These are phyloP conservation scores for Thalassia testudinum DNA, from an alignment of 116 monocot genomes.

Conservation along the genomic window DNA sequence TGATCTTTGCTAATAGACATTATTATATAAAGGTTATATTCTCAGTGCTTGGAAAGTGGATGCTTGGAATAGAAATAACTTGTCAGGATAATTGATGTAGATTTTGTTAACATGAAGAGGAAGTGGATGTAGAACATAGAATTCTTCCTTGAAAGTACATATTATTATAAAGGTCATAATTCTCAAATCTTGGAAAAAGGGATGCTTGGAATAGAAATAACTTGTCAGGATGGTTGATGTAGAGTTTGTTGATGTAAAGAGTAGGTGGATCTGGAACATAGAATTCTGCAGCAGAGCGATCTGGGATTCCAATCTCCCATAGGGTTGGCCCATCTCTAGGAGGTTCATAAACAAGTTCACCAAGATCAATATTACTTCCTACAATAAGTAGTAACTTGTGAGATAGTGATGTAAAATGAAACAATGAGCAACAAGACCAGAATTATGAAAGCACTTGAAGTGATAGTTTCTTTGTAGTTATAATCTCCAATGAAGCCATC, in stretches of 20 bases:
- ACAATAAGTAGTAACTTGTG: background rate
- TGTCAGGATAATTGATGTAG: too few species aligned
- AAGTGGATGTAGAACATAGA: too few species aligned
- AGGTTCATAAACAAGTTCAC: constrained; percentile 47
- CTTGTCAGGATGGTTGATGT: constrained; percentile 26
- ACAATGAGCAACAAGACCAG: background rate
- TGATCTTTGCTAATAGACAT: too few species aligned
- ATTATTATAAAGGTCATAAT: too few species aligned
- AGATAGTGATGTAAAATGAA: background rate
- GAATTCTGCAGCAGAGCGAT: constrained; percentile 62
- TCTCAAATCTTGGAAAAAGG: too few species aligned
- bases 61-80: too few species aligned
- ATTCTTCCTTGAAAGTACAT: too few species aligned
- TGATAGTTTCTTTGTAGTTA: constrained; percentile 32
- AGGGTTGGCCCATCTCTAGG: constrained; percentile 64
- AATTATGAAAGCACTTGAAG: constrained; percentile 13
- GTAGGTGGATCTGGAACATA: constrained; percentile 53
- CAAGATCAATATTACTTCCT: constrained; percentile 37
- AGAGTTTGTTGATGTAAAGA: constrained; percentile 41
- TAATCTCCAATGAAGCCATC: constrained; percentile 65
- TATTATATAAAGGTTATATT: too few species aligned
- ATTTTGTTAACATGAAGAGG: too few species aligned
- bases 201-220: too few species aligned
- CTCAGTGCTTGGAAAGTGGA: too few species aligned
- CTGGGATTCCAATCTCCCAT: constrained; percentile 69